Percentiles rank a stretch among this genome's conserved stretches.
Evolutionary conservation across 1,284 basidiomycete genomes (phyloP).

Genomic region (Thecaphora thlaspeos): DNA sequence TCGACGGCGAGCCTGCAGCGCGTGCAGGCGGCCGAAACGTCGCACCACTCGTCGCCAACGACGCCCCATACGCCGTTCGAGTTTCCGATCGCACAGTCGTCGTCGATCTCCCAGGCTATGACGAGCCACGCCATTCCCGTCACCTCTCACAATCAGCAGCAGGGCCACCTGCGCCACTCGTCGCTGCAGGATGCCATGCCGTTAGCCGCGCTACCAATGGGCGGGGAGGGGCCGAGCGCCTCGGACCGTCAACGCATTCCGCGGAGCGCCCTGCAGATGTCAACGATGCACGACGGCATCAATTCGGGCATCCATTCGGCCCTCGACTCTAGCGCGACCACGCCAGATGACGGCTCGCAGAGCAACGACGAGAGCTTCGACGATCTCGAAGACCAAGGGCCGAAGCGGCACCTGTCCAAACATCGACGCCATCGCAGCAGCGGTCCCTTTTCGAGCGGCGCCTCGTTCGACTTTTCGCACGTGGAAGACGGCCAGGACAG

Average conservation of each 20-base stretch:
- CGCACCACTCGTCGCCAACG: constrained; percentile 12
- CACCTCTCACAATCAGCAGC: constrained; percentile 1
- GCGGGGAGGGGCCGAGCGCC: constrained; percentile 2
- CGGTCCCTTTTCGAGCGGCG: constrained; percentile 37
- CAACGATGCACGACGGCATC: constrained; percentile 20
- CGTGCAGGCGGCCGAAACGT: too few relatives aligned
- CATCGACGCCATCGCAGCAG: constrained; percentile 37
- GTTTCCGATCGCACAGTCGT: constrained; percentile 14
- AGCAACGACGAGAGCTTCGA: constrained; percentile 36
- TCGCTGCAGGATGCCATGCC: constrained; percentile 39
- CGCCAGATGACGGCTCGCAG: constrained; percentile 30
- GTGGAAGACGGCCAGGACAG: constrained; percentile 17
- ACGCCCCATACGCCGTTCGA: constrained; percentile 38
- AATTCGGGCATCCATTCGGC: constrained; percentile 23
- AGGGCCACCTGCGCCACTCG: constrained; percentile 22
- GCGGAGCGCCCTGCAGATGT: constrained; percentile 32
- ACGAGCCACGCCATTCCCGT: constrained; percentile 1
- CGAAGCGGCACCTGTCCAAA: constrained; percentile 17
- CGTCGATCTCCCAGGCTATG: constrained; percentile 16
- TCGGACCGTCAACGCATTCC: constrained; percentile 20
- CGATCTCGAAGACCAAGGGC: constrained; percentile 7
- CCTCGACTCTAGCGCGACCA: constrained; percentile 27
- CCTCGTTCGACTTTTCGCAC: constrained; percentile 25
- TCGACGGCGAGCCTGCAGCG: too few relatives aligned
- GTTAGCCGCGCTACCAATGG: constrained; percentile 12